These are phyloP conservation scores for Miscanthus lutarioriparius DNA, from an alignment of 176 grass and related monocot species.

Conservation along the genomic window DNA sequence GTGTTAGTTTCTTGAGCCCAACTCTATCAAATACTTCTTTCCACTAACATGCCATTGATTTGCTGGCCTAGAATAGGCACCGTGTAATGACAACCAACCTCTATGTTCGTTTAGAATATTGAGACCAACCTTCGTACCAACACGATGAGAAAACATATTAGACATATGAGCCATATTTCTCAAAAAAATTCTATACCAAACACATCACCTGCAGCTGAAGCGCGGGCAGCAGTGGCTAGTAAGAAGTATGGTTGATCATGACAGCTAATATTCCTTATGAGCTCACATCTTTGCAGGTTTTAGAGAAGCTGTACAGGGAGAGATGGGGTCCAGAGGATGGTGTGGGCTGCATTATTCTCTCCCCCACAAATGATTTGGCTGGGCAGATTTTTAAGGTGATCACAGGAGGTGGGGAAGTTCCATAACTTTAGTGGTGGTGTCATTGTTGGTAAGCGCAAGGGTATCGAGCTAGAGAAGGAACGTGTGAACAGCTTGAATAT, in stretches of 20 bases:
- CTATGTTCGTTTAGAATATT: too few relatives aligned
- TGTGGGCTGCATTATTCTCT: conserved; percentile 77
- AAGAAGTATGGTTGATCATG: not conserved
- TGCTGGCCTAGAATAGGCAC: too few relatives aligned
- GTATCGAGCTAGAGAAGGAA: conserved; percentile 76
- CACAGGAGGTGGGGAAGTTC: conserved; percentile 43
- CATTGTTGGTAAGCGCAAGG: conserved; percentile 78
- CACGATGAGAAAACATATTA: too few relatives aligned
- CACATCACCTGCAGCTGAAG: too few relatives aligned
- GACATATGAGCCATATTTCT: too few relatives aligned
- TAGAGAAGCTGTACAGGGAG: conserved; percentile 86
- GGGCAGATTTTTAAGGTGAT: conserved; percentile 80
- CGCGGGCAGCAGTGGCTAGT: too few relatives aligned
- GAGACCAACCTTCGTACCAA: too few relatives aligned
- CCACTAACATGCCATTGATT: too few relatives aligned
- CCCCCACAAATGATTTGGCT: conserved; percentile 86
- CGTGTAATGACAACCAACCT: too few relatives aligned
- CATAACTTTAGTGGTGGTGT: conserved; percentile 68
- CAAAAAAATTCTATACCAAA: too few relatives aligned
- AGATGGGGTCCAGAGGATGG: conserved; percentile 72
- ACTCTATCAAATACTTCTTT: too few relatives aligned
- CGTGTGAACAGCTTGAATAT: conserved; percentile 71
- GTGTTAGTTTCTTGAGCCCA: too few relatives aligned
- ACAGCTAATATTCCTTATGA: not conserved
- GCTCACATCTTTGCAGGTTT: conserved; percentile 43